phyloP scores from a whole-genome alignment of 78 protist species.

The Planoprotostelium fungivorum region DNA sequence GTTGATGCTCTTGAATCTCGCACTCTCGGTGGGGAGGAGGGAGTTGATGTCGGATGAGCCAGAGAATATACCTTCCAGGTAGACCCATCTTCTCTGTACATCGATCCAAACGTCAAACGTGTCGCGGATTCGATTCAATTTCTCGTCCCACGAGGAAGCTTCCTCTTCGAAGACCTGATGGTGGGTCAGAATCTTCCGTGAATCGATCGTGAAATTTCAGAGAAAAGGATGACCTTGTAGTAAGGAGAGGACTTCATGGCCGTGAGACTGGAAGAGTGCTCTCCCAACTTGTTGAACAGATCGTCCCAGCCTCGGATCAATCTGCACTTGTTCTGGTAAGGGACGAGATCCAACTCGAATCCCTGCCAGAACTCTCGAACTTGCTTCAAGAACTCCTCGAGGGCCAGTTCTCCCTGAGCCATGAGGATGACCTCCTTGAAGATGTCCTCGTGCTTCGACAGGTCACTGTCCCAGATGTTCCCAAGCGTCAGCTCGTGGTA shows the following conservation, averaged over 20 bases:
- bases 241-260: constrained; percentile 94
- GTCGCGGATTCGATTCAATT: constrained; percentile 61
- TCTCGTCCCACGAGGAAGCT: constrained; percentile 85
- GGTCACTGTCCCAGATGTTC: constrained; percentile 76
- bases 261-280: constrained; percentile 50
- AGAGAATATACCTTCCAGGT: constrained; percentile 92
- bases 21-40: constrained; percentile 85
- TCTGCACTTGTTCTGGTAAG: constrained; percentile 66
- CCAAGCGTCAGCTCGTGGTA: constrained; percentile 78
- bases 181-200: not conserved
- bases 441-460: constrained; percentile 56
- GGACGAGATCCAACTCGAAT: constrained; percentile 77
- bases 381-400: constrained; percentile 87
- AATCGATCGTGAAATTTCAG: no score
- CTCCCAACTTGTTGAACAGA: constrained; percentile 71
- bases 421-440: constrained; percentile 77
- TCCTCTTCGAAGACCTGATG: constrained; percentile 76
- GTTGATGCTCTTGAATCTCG: constrained; percentile 77
- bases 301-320: constrained; percentile 95
- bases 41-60: constrained; percentile 87
- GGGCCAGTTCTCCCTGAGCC: constrained; percentile 96
- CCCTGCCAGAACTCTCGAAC: constrained; percentile 85
- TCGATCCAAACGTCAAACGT: constrained; percentile 89
- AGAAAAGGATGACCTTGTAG: constrained; percentile 57
- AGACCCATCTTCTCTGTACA: constrained; percentile 95